Conservation (phyloP, 805 yeast species). For the Cyberlindnera suaveolens region DNA sequence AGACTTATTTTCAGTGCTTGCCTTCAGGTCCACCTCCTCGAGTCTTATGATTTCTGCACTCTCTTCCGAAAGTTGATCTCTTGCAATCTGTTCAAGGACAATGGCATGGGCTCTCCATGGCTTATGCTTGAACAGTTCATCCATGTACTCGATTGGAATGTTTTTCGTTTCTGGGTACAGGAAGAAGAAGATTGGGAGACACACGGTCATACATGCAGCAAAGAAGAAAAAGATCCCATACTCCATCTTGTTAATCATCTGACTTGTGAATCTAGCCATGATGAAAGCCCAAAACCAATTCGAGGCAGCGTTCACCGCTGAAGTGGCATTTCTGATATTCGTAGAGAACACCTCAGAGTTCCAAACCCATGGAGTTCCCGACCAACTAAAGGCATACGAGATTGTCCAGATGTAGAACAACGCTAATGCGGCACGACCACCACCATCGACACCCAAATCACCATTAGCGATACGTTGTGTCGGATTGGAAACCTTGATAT, state of each 20-base stretch:
- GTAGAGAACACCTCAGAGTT: constrained; percentile 42
- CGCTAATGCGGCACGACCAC: constrained; percentile 38
- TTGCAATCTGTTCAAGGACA: constrained; percentile 12
- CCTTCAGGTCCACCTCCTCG: constrained; percentile 1
- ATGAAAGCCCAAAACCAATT: constrained; percentile 48
- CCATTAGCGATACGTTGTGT: constrained; percentile 13
- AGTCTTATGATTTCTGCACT: neutral
- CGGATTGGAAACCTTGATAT: constrained; percentile 27
- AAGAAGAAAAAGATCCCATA: constrained; percentile 39
- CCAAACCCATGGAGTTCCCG: constrained; percentile 42
- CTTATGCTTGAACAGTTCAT: constrained; percentile 12
- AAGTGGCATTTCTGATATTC: constrained; percentile 36
- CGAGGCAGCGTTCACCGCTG: constrained; percentile 37
- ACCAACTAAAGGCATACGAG: constrained; percentile 38
- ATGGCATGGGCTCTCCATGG: constrained; percentile 13
- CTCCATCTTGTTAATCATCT: constrained; percentile 37
- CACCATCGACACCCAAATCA: constrained; percentile 29
- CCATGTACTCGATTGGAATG: constrained; percentile 15
- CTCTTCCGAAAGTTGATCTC: constrained; percentile 5
- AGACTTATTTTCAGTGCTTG: neutral
- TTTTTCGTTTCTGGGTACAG: constrained; percentile 17
- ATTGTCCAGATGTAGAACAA: constrained; percentile 35
- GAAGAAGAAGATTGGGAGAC: constrained; percentile 7
- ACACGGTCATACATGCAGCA: constrained; percentile 11
- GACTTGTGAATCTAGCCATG: constrained; percentile 39